Evolutionary conservation across 176 grass and related monocot species (phyloP), one percentile per base, ranked within the genome.

Genomic region (Calamus simplicifolius): DNA sequence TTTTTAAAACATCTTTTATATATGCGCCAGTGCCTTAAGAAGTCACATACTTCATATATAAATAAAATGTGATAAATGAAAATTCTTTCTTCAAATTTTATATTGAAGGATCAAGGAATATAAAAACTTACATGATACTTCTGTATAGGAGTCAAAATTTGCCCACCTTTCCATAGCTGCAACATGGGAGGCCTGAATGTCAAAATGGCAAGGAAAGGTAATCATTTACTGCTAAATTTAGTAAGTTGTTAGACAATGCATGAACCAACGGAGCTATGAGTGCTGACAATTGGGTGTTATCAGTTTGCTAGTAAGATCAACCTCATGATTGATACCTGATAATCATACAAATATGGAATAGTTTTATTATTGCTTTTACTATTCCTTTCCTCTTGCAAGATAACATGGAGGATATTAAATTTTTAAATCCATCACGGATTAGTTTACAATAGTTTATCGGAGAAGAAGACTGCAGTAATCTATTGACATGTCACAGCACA

Each of bases 161-260:
- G 79, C 65, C 79, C 76, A 76, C 69, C 82, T 85, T 82, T 86
- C 74, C 64, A 29, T 62, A 74, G 60, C 78, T 19, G 76, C 85
- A 56, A 86, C 51, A 69, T 86, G 85, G 75, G 76, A 78, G 49
- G 16, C 76, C 90, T 95, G 64, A 21, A 54, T 64, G 63, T 4
- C 6, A 48, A 48, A 29, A 57, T 19, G 54, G 31, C 30, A 15
- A 31, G 35, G 8, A 43, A 56, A 31, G 59, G 23, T 54, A 61
- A 2, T 58, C 72, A 29, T 58, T 23, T 5, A 43, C 21, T 43
- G 27, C 6, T 54, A 49, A 57, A 10, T 4, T 28, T 18, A 56
- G 56, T 18, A 63, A 52, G 67, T 17, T 61, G n/a, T 52, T 15
- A 70, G 18, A 54, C 27, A 50, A 48, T 31, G 8, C 49, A 25